phyloP scores from a whole-genome alignment of 345 rosid species.

The Moringa oleifera region DNA sequence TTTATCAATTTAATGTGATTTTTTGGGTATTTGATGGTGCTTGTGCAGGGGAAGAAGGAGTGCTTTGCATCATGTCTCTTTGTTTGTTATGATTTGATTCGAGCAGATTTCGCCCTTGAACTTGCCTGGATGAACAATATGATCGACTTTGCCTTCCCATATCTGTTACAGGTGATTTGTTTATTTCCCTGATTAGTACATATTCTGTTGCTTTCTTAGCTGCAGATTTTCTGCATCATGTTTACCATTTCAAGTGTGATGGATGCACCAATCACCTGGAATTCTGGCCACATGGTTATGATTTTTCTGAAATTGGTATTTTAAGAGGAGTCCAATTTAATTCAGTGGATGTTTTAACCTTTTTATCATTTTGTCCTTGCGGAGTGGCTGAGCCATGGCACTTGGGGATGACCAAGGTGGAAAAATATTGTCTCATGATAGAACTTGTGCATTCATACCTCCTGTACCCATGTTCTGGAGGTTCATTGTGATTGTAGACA shows the following conservation, averaged over 20 bases:
- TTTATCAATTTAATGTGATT: constrained; percentile 4
- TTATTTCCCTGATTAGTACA: neutral
- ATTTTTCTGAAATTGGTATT: neutral
- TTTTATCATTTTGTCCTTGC: neutral
- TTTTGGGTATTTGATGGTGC: neutral
- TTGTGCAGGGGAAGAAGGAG: constrained; percentile 77
- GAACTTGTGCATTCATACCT: no score
- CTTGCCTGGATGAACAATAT: constrained; percentile 88
- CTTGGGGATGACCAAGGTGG: neutral
- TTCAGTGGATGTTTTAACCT: no score
- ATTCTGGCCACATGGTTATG: neutral
- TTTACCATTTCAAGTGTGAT: neutral
- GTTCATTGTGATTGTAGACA: no score
- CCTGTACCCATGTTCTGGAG: no score
- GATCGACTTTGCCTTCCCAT: constrained; percentile 88
- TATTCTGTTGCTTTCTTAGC: neutral
- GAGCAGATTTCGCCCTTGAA: constrained; percentile 81
- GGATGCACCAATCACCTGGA: neutral
- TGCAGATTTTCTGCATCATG: neutral
- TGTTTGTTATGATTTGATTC: constrained; percentile 84
- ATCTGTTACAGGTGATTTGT: constrained; percentile 56
- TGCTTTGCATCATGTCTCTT: constrained; percentile 92
- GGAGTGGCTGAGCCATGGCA: neutral
- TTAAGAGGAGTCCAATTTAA: neutral
- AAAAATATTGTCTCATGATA: neutral